Base-by-base conservation (phyloP, 331 rosid genomes). In the Dryas integrifolia region DNA sequence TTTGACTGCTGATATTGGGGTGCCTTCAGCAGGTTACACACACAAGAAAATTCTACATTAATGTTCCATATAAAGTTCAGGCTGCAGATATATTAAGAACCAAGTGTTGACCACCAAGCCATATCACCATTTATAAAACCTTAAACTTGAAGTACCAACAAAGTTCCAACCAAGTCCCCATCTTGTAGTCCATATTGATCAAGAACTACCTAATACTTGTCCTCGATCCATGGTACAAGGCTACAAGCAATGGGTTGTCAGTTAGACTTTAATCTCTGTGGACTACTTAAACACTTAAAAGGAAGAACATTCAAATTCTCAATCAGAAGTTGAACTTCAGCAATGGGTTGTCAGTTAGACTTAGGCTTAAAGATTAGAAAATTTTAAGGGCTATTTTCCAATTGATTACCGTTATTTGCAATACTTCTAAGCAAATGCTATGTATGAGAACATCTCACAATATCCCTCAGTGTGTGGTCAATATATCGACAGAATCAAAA, bases 1-100 rank as follows among this genome's bases (percentile, higher is more conserved):
- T 95, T 67, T 95, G 98, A 82, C 98, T 95, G 83, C 98, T 95
- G 81, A 95, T 91, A 78, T 95, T 95, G 26, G 98, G 98, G 87
- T 95, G 98, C 98, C 98, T 95, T 86, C 85, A 85, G 77, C 50
- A 69, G 56, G 70, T 70, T 69, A 82, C 7, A 61, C 9, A 52
- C 48, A 69, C 10, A 11, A 62, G 55, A 72, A 69, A 74, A 53
- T 48, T 26, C 51, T 46, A 13, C 15, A 82, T 77, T 57, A 78
- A 72, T 40, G 72, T 51, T 43, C 70, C 24, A 5, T 46, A 49
- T 15, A 46, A 46, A 58, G 18, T 9, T 11, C 3, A 45, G 14
- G n/a, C 13, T 30, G 35, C 11, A 1, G 9, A 8, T 10, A 26
- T 10, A 24, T 3, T 26, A 57, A 26, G 40, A 26, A 57, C 1